Evolutionary conservation across 208 protist genomes (phyloP), one percentile per base, ranked within the genome.

Genomic region (Wallacemonas sp.): DNA sequence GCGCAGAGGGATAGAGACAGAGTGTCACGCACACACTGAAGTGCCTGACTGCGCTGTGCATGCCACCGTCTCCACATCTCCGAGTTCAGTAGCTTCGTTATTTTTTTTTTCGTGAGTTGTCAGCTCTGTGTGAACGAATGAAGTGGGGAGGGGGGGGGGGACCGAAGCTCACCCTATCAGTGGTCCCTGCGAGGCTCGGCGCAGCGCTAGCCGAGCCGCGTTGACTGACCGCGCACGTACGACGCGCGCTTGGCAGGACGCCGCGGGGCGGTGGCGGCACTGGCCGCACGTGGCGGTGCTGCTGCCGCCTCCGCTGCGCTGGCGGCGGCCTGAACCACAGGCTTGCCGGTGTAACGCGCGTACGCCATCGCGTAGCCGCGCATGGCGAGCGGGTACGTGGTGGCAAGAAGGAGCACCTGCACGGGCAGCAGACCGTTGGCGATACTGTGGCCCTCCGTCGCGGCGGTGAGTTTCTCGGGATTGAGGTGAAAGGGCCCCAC

Each of bases 381-480:
- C 58, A 72, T 66, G 37, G 71, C 52, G 1, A 70, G 52, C 26
- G 78, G 68, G 48, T 85, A 85, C 17, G 77, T 87, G 15, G 59
- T 27, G 10, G 71, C 58, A 19, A 93, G 41, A 12, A 93, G 15
- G 29, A 85, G 46, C 34, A 85, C 55, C 58, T 89, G 83, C 37
- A 90, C 24, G 6, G 87, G 87, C 5, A 93, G 59, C 17, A 93
- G 53, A 1, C 81, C 83, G 39, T 63, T 85, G 19, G 81, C 80
- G 24, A 93, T 78, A 53, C 82, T 83, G 74, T 90, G 79, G 13
- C 73, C 77, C n/a, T 68, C 80, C 69, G 88, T 78, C 46, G 79
- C 42, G 3, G 83, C 87, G 2, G 81, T 89, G 17, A 89, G 72
- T 54, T 80, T 88, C 55, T 63, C 68, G 17, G 83, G 71, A 54